Percentiles rank a stretch among this genome's conserved stretches.
Evolutionary conservation across 106 monocot species (phyloP).

Genomic region (Dactylorhiza incarnata): DNA sequence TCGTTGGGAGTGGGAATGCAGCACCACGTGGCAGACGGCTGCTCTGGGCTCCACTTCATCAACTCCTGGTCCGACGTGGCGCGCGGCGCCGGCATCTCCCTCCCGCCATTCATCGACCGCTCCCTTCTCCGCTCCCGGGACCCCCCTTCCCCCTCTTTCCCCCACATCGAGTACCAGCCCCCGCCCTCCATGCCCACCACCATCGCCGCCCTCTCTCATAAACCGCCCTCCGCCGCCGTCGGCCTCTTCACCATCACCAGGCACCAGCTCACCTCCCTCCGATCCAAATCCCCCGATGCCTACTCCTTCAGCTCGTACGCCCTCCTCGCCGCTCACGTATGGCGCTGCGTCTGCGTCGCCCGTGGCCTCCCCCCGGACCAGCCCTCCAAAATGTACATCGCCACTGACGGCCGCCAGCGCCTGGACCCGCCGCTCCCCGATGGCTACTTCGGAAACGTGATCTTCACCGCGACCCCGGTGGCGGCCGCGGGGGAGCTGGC

Average conservation of each 20-base stretch:
- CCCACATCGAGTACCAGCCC: conserved; percentile 90
- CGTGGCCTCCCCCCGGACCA: conserved; percentile 60
- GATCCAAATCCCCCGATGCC: conserved; percentile 10
- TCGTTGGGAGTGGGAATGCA: conserved; percentile 96
- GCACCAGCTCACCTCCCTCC: conserved; percentile 35
- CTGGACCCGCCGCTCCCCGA: conserved; percentile 48
- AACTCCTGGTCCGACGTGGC: conserved; percentile 94
- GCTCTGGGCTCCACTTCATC: conserved; percentile 83
- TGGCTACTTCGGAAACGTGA: conserved; percentile 90
- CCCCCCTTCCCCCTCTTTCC: conserved; percentile 54
- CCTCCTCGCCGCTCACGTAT: conserved; percentile 70
- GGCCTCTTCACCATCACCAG: conserved; percentile 50
- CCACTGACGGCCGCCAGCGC: conserved; percentile 73
- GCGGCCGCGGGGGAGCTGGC: conserved; percentile 42
- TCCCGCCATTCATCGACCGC: conserved; percentile 82
- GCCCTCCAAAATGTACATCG: conserved; percentile 70
- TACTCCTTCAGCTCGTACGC: conserved; percentile 44
- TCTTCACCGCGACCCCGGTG: conserved; percentile 85
- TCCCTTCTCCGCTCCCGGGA: conserved; percentile 62
- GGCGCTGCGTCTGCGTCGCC: conserved; percentile 63
- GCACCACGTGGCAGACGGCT: conserved; percentile 84
- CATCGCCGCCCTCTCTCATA: background rate
- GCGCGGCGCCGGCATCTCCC: conserved; percentile 43
- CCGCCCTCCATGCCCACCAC: conserved; percentile 41
- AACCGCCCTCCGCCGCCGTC: conserved; percentile 30